These are phyloP conservation scores for Arthrobotrys iridis DNA, from an alignment of 2,329 filamentous ascomycete species.

Conservation along the genomic window DNA sequence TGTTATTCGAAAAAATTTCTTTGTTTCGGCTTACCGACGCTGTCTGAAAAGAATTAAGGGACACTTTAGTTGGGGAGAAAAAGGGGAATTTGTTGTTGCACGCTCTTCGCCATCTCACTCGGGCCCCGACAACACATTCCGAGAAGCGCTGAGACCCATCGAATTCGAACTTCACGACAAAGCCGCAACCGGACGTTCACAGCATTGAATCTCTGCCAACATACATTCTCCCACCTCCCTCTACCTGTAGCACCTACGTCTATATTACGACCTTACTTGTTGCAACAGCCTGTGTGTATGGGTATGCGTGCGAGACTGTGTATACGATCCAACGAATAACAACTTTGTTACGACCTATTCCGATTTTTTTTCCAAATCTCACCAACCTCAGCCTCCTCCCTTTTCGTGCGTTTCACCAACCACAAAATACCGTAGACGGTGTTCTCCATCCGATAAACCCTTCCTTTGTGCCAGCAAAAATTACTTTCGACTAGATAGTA, in stretches of 20 bases:
- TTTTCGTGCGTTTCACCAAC: constrained; percentile 28
- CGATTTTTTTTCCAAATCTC: no score
- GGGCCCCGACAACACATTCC: constrained; percentile 14
- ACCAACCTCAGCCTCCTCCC: constrained; percentile 20
- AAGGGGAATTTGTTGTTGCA: constrained; percentile 33
- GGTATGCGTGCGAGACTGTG: neutral
- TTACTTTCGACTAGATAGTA: constrained; percentile 3
- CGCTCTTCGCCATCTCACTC: neutral
- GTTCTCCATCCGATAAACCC: constrained; percentile 32
- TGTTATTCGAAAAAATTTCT: constrained; percentile 17
- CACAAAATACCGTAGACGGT: constrained; percentile 27
- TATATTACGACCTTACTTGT: constrained; percentile 5
- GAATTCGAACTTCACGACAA: constrained; percentile 6
- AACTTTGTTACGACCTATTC: constrained; percentile 25
- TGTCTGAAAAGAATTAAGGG: constrained; percentile 18
- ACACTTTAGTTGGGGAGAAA: constrained; percentile 12
- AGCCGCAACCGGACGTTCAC: constrained; percentile 6
- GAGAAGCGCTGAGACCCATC: neutral
- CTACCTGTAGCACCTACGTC: neutral
- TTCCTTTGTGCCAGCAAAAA: constrained; percentile 15
- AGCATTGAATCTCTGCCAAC: neutral
- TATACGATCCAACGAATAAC: constrained; percentile 19
- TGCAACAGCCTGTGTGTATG: neutral
- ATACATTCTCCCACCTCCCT: neutral
- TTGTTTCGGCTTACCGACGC: constrained; percentile 16